A percentile compares a stretch with the other conserved stretches of the same genome.
These are phyloP conservation scores for Gracilaria gracilis DNA, from an alignment of 23 red algal genomes.

Conservation along the genomic window DNA sequence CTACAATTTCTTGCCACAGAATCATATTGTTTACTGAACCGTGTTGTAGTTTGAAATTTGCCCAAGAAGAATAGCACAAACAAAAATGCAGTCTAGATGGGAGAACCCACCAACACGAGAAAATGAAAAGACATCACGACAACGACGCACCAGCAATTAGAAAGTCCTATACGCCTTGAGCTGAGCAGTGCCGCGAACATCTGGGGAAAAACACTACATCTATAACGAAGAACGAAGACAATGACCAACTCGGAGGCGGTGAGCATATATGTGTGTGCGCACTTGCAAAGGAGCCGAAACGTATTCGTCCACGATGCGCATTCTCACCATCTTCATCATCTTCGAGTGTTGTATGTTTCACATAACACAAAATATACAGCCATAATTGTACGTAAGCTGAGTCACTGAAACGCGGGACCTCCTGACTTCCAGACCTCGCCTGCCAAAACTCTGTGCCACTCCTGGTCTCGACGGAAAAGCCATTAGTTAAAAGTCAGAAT, in stretches of 20 bases:
- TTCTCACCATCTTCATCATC: constrained; percentile 47
- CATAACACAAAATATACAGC: constrained; percentile 36
- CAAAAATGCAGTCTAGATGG: constrained; percentile 36
- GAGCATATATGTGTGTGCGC: constrained; percentile 38
- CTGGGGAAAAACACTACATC: constrained; percentile 42
- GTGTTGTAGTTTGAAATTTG: constrained; percentile 23
- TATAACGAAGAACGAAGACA: constrained; percentile 49
- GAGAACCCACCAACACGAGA: constrained; percentile 39
- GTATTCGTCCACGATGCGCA: constrained; percentile 48
- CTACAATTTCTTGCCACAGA: neutral
- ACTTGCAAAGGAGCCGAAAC: constrained; percentile 47
- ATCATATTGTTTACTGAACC: constrained; percentile 34
- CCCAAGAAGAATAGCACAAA: constrained; percentile 43
- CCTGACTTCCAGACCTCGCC: constrained; percentile 51
- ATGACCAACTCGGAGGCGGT: constrained; percentile 48
- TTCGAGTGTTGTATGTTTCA: constrained; percentile 49
- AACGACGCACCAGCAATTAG: neutral
- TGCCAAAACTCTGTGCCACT: constrained; percentile 36
- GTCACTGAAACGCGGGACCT: constrained; percentile 42
- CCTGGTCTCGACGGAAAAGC: constrained; percentile 49
- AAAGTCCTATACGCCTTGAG: neutral
- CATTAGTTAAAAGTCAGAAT: constrained; percentile 51
- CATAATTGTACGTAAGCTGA: neutral
- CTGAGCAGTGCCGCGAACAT: constrained; percentile 1
- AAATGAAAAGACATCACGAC: constrained; percentile 21